These are phyloP conservation scores for Macrocystidia cucumis DNA, from an alignment of 1,284 basidiomycete species.

Conservation along the genomic window DNA sequence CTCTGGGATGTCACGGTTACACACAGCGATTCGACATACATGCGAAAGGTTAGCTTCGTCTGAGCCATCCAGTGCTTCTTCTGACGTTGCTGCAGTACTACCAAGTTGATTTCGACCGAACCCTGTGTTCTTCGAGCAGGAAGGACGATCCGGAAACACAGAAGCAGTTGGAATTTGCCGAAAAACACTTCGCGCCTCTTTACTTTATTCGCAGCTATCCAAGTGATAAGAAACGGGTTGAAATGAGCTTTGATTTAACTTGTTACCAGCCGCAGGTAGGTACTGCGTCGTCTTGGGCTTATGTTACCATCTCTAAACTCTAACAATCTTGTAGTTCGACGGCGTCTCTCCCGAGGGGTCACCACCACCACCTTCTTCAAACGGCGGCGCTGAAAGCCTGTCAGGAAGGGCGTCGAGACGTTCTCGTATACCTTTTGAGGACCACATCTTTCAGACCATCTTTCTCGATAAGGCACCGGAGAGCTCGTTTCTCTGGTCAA, in stretches of 20 bases:
- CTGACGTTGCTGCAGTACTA: slow-evolving; percentile 29
- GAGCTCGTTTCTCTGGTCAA: slow-evolving; percentile 41
- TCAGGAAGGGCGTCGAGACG: not conserved
- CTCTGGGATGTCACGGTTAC: slow-evolving; percentile 53
- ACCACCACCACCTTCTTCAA: slow-evolving; percentile 1
- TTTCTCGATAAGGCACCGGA: slow-evolving; percentile 45
- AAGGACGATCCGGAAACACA: slow-evolving; percentile 26
- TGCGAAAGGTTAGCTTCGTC: slow-evolving; percentile 35
- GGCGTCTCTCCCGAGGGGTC: slow-evolving; percentile 13
- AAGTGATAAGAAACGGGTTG: slow-evolving; percentile 45
- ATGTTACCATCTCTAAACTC: not conserved
- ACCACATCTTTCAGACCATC: slow-evolving; percentile 61
- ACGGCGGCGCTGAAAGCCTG: slow-evolving; percentile 1
- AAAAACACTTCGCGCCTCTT: slow-evolving; percentile 43
- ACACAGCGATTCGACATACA: slow-evolving; percentile 47
- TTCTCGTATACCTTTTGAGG: slow-evolving; percentile 13
- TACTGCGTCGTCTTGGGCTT: not conserved
- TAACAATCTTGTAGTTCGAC: slow-evolving; percentile 15
- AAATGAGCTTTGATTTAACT: slow-evolving; percentile 57
- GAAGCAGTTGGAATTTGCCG: slow-evolving; percentile 34
- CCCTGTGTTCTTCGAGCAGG: slow-evolving; percentile 26
- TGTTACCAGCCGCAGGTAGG: slow-evolving; percentile 48
- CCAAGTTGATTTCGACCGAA: slow-evolving; percentile 31
- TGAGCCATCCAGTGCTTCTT: not conserved
- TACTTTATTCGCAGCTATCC: slow-evolving; percentile 54